Percentiles rank a stretch among this genome's conserved stretches.
Evolutionary conservation across 805 yeast genomes (phyloP).

Genomic region (Candida fluviatilis): DNA sequence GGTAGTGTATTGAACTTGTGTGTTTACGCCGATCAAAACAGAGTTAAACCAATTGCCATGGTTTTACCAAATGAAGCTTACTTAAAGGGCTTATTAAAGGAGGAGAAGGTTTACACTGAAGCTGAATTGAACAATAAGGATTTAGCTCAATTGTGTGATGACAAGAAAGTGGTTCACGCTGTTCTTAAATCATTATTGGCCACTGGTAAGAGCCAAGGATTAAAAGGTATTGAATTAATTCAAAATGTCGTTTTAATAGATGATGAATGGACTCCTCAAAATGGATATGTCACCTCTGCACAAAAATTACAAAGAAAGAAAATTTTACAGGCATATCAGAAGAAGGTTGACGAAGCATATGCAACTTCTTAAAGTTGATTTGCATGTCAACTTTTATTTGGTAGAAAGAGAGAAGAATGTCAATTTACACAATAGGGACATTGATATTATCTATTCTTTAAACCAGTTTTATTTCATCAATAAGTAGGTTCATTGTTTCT

Average conservation of each 20-base stretch:
- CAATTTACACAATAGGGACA: no score
- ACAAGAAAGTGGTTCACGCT: slow-evolving; percentile 51
- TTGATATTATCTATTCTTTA: no score
- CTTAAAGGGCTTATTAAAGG: slow-evolving; percentile 52
- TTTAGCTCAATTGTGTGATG: slow-evolving; percentile 47
- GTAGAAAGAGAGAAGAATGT: no score
- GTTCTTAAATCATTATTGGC: slow-evolving; percentile 57
- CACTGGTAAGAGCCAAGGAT: slow-evolving; percentile 79
- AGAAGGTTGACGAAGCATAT: slow-evolving; percentile 66
- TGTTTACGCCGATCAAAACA: slow-evolving; percentile 84
- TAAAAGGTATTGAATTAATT: slow-evolving; percentile 80
- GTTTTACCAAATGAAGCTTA: slow-evolving; percentile 75
- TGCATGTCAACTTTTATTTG: background rate
- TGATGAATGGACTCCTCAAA: slow-evolving; percentile 97
- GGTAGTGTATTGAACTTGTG: slow-evolving; percentile 74
- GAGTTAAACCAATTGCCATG: slow-evolving; percentile 90
- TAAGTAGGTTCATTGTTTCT: background rate
- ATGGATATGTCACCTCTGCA: slow-evolving; percentile 90
- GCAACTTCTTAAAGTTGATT: slow-evolving; percentile 1
- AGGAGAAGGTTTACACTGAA: slow-evolving; percentile 45
- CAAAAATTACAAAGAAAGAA: slow-evolving; percentile 93
- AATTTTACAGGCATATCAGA: slow-evolving; percentile 67
- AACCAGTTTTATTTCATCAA: background rate
- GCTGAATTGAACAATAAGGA: slow-evolving; percentile 42
- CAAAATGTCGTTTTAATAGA: slow-evolving; percentile 74